Conservation (phyloP, 1,284 basidiomycete genomes). For the Inonotus hispidus region DNA sequence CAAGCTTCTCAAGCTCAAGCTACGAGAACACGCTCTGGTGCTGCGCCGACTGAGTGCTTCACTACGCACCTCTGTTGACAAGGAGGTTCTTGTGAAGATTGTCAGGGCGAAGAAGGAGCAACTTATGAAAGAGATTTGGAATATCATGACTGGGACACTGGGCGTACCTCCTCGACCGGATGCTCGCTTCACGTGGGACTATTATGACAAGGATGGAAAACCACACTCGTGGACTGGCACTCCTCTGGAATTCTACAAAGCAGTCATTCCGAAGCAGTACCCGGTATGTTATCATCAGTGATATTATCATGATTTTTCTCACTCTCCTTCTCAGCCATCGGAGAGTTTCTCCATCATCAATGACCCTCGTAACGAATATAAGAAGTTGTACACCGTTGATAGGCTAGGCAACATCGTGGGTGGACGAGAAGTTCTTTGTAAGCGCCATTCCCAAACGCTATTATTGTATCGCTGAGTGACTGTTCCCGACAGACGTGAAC, state of each 20-base stretch:
- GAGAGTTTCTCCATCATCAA: constrained; percentile 91
- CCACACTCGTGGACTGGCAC: constrained; percentile 74
- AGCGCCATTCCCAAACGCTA: constrained; percentile 27
- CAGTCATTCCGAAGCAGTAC: constrained; percentile 54
- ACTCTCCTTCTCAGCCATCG: constrained; percentile 35
- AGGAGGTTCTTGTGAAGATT: constrained; percentile 40
- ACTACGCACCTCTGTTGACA: constrained; percentile 40
- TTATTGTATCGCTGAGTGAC: background rate
- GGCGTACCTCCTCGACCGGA: constrained; percentile 78
- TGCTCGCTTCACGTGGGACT: constrained; percentile 81
- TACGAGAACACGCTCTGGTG: constrained; percentile 85
- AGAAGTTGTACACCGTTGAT: constrained; percentile 88
- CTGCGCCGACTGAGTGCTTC: constrained; percentile 62
- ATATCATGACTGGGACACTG: constrained; percentile 80
- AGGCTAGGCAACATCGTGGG: constrained; percentile 92
- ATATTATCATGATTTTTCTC: background rate
- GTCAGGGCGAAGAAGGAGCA: constrained; percentile 79
- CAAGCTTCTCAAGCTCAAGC: constrained; percentile 78
- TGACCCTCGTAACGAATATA: constrained; percentile 84
- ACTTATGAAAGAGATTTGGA: constrained; percentile 82
- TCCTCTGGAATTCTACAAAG: constrained; percentile 72
- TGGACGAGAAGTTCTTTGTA: constrained; percentile 76
- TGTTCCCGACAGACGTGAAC: constrained; percentile 71
- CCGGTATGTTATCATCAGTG: constrained; percentile 33
- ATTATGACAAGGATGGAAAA: constrained; percentile 79